Evolutionary conservation across 306 rosid genomes (phyloP).

Genomic region (Pyrus pyrifolia): DNA sequence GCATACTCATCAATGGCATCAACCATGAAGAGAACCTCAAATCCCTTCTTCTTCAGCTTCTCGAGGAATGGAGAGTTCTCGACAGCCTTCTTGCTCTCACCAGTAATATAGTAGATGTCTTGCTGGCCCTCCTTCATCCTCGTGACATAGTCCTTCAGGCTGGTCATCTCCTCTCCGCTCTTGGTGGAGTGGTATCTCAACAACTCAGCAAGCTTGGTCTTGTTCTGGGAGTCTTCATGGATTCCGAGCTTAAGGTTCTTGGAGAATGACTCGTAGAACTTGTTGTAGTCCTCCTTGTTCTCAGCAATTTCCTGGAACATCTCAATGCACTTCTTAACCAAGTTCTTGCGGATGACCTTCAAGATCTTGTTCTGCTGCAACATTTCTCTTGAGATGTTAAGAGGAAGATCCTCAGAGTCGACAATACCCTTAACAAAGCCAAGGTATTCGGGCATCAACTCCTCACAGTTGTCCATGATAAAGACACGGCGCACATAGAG

Average conservation of each 20-base stretch:
- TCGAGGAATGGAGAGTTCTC: conserved; percentile 94
- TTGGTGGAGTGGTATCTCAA: conserved; percentile 83
- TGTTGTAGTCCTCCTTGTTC: conserved; percentile 89
- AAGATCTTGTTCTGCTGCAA: conserved; percentile 90
- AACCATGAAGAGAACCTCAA: conserved; percentile 80
- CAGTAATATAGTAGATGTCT: conserved; percentile 83
- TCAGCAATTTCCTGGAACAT: conserved; percentile 86
- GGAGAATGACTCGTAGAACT: conserved; percentile 84
- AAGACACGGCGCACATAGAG: conserved; percentile 84
- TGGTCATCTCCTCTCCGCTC: conserved; percentile 89
- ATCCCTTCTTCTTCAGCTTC: conserved; percentile 81
- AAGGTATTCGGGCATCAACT: conserved; percentile 86
- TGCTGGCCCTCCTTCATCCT: conserved; percentile 96
- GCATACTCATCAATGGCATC: conserved; percentile 95
- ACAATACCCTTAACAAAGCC: conserved; percentile 86
- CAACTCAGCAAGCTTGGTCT: conserved; percentile 74
- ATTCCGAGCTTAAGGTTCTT: conserved; percentile 87
- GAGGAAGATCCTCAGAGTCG: conserved; percentile 93
- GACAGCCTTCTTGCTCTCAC: conserved; percentile 89
- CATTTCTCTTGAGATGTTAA: conserved; percentile 83
- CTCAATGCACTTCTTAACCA: conserved; percentile 86
- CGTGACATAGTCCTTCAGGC: conserved; percentile 87
- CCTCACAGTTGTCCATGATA: conserved; percentile 98
- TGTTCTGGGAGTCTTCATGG: conserved; percentile 79
- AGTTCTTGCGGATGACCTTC: conserved; percentile 83